phyloP scores from a whole-genome alignment of 2,329 filamentous ascomycete genomes.

The Diplodia scrobiculata region DNA sequence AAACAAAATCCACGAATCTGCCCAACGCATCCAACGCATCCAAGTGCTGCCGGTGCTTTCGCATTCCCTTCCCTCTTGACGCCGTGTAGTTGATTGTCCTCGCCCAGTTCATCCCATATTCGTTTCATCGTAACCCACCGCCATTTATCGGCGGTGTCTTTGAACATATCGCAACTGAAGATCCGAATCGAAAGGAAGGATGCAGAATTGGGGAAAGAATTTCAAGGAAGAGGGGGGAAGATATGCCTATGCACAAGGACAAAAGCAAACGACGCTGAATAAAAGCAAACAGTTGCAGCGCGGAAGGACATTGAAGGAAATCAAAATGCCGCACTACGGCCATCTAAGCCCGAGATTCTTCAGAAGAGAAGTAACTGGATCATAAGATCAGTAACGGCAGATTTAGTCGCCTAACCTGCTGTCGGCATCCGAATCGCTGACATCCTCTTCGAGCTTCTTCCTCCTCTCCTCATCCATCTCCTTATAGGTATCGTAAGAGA shows the following conservation, averaged over 20 bases:
- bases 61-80: not conserved
- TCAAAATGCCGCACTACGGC: not conserved
- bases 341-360: constrained; percentile 9
- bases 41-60: not conserved
- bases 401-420: constrained; percentile 25
- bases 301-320: not conserved
- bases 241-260: not conserved
- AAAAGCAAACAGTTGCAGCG: not conserved
- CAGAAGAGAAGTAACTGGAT: not conserved
- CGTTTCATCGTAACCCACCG: not conserved
- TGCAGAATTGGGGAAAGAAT: not conserved
- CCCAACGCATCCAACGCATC: not conserved
- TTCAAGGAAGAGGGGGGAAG: not conserved
- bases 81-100: not conserved
- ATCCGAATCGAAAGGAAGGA: not conserved
- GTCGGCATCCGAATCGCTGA: constrained; percentile 49
- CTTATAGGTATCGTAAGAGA: constrained; percentile 88
- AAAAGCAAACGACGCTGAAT: not conserved
- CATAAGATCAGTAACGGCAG: not conserved
- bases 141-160: not conserved
- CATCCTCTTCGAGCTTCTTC: constrained; percentile 54
- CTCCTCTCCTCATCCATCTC: constrained; percentile 86
- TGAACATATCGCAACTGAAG: not conserved
- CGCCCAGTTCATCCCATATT: not conserved
- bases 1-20: not conserved